Evolutionary conservation across 306 rosid genomes (phyloP).

Genomic region (Malus sieversii): DNA sequence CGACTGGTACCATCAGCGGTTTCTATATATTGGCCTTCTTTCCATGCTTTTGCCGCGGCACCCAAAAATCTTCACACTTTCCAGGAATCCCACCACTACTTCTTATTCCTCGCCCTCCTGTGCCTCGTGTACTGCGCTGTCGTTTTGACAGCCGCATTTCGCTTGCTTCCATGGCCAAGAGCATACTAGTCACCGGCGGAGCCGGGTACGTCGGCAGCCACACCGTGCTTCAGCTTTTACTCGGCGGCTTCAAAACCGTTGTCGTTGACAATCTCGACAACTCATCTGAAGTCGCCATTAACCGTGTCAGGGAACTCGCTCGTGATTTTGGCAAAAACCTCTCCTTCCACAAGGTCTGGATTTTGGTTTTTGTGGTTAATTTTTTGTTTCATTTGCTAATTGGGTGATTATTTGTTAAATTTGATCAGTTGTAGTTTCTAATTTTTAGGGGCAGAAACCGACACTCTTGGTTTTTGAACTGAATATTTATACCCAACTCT

Average conservation of each 20-base stretch:
- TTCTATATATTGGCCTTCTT: slow-evolving; percentile 33
- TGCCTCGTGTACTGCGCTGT: not conserved
- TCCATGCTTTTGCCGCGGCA: not conserved
- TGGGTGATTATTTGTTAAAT: not conserved
- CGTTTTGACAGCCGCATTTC: not conserved
- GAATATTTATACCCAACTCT: not conserved
- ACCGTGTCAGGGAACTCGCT: slow-evolving; percentile 72
- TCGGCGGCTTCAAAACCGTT: slow-evolving; percentile 62
- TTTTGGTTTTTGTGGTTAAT: not conserved
- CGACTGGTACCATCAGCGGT: not conserved
- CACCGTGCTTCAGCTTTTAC: slow-evolving; percentile 82
- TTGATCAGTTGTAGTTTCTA: not conserved
- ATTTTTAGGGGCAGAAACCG: not conserved
- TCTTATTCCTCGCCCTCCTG: not conserved
- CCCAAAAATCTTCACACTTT: not conserved
- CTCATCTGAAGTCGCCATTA: slow-evolving; percentile 53
- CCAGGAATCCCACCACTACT: not conserved
- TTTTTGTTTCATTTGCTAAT: not conserved
- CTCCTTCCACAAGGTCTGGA: slow-evolving; percentile 64
- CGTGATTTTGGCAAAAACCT: slow-evolving; percentile 65
- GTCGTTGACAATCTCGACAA: slow-evolving; percentile 86
- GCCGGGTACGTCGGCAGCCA: slow-evolving; percentile 96
- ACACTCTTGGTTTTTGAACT: not conserved
- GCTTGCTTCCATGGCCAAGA: slow-evolving; percentile 31
- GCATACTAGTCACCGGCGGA: slow-evolving; percentile 81